A percentile compares a stretch with the other conserved stretches of the same genome.
Conservation (phyloP, 164 flowering plant genomes). For the Aristolochia contorta region DNA sequence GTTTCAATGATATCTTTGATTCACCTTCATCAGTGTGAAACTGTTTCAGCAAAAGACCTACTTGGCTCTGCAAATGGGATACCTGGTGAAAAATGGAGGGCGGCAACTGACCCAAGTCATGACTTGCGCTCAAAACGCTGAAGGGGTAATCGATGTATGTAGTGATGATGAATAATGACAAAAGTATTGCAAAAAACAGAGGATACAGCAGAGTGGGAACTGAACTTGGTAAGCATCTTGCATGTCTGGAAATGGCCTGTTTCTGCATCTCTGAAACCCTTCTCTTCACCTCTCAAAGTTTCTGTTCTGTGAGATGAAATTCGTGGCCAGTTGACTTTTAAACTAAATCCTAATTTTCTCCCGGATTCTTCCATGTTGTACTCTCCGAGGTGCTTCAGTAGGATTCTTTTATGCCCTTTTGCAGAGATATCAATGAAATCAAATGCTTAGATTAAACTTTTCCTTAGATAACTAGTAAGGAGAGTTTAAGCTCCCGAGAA, state of each 20-base stretch:
- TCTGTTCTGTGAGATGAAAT: not conserved
- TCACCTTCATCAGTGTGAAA: slow-evolving; percentile 16
- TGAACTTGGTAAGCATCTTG: slow-evolving; percentile 17
- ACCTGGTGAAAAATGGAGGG: slow-evolving; percentile 17
- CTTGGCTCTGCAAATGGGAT: slow-evolving; percentile 21
- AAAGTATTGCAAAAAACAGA: slow-evolving; percentile 17
- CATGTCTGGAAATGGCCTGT: slow-evolving; percentile 13
- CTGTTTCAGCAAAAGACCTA: slow-evolving; percentile 23
- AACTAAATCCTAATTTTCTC: not conserved
- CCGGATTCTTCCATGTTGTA: not conserved
- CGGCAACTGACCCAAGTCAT: slow-evolving; percentile 12
- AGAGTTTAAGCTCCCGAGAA: no score
- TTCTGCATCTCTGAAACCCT: slow-evolving; percentile 15
- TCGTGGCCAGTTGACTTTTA: slow-evolving; percentile 2
- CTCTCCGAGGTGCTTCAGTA: not conserved
- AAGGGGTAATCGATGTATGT: slow-evolving; percentile 12
- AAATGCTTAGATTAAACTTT: no score
- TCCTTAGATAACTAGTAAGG: no score
- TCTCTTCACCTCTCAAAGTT: not conserved
- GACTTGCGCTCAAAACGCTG: slow-evolving; percentile 8
- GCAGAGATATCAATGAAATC: no score
- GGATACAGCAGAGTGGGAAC: slow-evolving; percentile 13
- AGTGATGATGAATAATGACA: slow-evolving; percentile 14
- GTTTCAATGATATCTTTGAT: slow-evolving; percentile 11
- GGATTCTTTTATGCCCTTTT: no score